Evolutionary conservation across 176 grass and related monocot genomes (phyloP).

Genomic region (Eremochloa ophiuroides): DNA sequence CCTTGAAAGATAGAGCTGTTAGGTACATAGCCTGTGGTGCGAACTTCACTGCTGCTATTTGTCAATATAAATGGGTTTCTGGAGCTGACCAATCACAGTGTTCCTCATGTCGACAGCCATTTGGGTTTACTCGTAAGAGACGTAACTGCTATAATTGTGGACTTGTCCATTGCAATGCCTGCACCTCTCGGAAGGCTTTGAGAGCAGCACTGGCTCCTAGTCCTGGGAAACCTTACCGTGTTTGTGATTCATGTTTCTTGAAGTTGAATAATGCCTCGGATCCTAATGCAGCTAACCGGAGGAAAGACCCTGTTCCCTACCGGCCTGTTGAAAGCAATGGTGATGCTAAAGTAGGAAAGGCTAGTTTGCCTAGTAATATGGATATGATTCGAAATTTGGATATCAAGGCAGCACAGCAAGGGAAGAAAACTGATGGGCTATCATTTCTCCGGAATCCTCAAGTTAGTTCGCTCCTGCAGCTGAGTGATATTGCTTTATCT

Average conservation of each 20-base stretch:
- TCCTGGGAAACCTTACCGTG: conserved; percentile 77
- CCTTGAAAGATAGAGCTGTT: conserved; percentile 78
- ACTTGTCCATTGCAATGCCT: conserved; percentile 80
- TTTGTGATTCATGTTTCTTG: conserved; percentile 87
- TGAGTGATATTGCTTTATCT: conserved; percentile 72
- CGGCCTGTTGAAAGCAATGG: conserved; percentile 48
- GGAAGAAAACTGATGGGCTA: conserved; percentile 47
- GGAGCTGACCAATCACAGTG: conserved; percentile 83
- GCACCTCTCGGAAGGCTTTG: conserved; percentile 69
- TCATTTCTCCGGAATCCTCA: conserved; percentile 63
- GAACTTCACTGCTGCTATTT: conserved; percentile 88
- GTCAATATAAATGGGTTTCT: conserved; percentile 77
- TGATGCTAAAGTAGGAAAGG: conserved; percentile 41
- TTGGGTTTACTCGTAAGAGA: conserved; percentile 95
- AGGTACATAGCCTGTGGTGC: conserved; percentile 81
- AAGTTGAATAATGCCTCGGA: conserved; percentile 66
- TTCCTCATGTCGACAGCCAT: conserved; percentile 71
- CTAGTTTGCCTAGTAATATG: conserved; percentile 58
- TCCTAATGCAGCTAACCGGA: conserved; percentile 46
- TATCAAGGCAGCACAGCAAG: conserved; percentile 52
- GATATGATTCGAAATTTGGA: conserved; percentile 78
- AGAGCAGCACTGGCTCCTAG: conserved; percentile 81
- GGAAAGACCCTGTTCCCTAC: conserved; percentile 43
- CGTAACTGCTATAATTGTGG: conserved; percentile 94
- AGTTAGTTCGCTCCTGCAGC: conserved; percentile 65